Evolutionary conservation across 805 yeast species (phyloP), one percentile per base, ranked within the genome.

Genomic region (Candida endomychidarum): DNA sequence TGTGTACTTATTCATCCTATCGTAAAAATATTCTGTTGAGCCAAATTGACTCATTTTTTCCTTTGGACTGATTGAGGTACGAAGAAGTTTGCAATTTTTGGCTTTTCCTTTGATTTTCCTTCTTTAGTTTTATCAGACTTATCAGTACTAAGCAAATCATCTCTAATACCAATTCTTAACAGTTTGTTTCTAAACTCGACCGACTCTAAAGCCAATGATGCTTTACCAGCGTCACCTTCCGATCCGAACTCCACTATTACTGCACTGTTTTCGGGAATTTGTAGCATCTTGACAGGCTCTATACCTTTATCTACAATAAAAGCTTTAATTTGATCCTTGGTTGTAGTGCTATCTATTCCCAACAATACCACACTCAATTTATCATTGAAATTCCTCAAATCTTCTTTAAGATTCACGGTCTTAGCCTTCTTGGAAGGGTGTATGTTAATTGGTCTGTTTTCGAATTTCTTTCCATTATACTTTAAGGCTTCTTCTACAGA

Each of bases 371-470:
- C 16, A 1, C 45, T 34, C 12, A 31, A 41, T 5, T 37, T 37
- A 4, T 54, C 57, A 11, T 53, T 48, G 22, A 57, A 58, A 8
- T 17, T 9, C 14, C 25, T 34, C 15, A 43, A 24, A 3, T 37
- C 44, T 5, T 44, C 40, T 8, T 9, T 16, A 7, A 25, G 14
- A 22, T 25, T 30, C 2, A 25, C 8, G n/a, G 30, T 27, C 8
- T 31, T 30, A 7, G 31, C 31, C 34, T 42, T 42, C 19, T 47
- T 47, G 5, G 51, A 47, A 8, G 42, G 53, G 1, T 68, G 61
- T 0, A 82, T 83, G 9, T 61, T 61, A 2, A 86, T 61, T 0
- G 50, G 57, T 30, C 85, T 58, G 0, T 74, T 80, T 27, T 67
- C 67, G 1, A 83, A 45, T 3, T 60, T 56, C 0, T 60, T 48